Evolutionary conservation across 2,329 filamentous ascomycete species (phyloP).

Genomic region (Beauveria brongniartii): DNA sequence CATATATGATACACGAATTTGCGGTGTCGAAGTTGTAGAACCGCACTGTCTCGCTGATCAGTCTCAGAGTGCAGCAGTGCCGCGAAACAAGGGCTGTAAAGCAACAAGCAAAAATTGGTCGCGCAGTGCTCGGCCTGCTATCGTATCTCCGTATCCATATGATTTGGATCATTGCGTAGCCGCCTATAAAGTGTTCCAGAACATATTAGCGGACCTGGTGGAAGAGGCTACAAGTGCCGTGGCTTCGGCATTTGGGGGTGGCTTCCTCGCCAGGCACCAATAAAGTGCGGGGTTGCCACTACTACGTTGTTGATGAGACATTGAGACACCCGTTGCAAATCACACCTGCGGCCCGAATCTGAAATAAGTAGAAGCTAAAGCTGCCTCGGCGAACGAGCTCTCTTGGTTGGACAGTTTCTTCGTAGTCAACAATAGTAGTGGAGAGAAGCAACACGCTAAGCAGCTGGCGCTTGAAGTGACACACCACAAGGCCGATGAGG

Average conservation of each 20-base stretch:
- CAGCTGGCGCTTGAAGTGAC: slow-evolving; percentile 7
- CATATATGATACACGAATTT: no score
- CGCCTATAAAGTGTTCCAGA: background rate
- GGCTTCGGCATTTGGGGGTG: background rate
- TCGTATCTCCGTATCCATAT: no score
- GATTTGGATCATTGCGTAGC: no score
- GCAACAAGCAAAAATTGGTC: no score
- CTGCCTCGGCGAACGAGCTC: background rate
- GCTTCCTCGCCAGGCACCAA: background rate
- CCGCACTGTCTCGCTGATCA: no score
- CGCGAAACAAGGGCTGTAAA: no score
- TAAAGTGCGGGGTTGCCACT: background rate
- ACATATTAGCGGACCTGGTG: background rate
- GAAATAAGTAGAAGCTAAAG: background rate
- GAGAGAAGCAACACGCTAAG: background rate
- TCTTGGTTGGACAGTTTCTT: background rate
- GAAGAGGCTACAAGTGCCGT: background rate
- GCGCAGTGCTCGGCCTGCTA: no score
- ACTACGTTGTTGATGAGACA: background rate
- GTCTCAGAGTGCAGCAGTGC: no score
- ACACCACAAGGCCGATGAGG: background rate
- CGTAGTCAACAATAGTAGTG: background rate
- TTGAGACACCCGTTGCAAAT: background rate
- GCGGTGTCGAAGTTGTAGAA: no score
- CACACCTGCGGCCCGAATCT: background rate